Base-by-base conservation (phyloP, 2,329 filamentous ascomycete genomes). In the Colletotrichum sp. region DNA sequence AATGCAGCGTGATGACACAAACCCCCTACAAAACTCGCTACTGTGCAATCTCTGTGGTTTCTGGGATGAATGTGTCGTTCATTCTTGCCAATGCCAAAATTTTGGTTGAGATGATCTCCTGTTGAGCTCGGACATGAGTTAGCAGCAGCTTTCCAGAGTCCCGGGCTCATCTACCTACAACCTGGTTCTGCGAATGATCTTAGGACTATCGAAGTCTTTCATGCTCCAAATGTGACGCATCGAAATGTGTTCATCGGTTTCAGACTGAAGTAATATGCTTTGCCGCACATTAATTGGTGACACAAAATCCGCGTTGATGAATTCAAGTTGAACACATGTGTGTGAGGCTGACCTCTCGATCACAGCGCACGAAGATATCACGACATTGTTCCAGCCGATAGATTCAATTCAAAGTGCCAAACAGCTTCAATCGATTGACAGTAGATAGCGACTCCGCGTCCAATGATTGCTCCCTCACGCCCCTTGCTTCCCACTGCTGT, bases 241-340 rank as follows among this genome's bases (percentile, higher is more conserved):
- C 32, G n/a, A 32, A 49, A 3, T 49, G 6, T 3, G 3, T 7
- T 4, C 3, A 49, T n/a, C 12, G 18, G 3, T 12, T 49, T 7
- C 12, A 10, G 9, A 32, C 30, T 32, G 10, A 10, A 32, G 30
- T 10, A 32, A 8, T 21, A 0, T 1, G 0, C 18, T n/a, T 49
- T n/a, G 18, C 39, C 39, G 9, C 0, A 49, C 1, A n/a, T 18
- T n/a, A n/a, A n/a, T 0, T 5, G 3, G 3, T 1, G 39, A 0
- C n/a, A 52, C 10, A 1, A 52, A 52, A 21, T 2, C 10, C n/a
- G n/a, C n/a, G 6, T 49, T n/a, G n/a, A n/a, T n/a, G n/a, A n/a
- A n/a, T n/a, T n/a, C n/a, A n/a, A n/a, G n/a, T n/a, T n/a, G n/a
- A n/a, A n/a, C n/a, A n/a, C n/a, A n/a, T n/a, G n/a, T n/a, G n/a